Percentiles rank a stretch among this genome's conserved stretches.
phyloP scores from a whole-genome alignment of 139 green algal species.

The Picocystis salinarum region DNA sequence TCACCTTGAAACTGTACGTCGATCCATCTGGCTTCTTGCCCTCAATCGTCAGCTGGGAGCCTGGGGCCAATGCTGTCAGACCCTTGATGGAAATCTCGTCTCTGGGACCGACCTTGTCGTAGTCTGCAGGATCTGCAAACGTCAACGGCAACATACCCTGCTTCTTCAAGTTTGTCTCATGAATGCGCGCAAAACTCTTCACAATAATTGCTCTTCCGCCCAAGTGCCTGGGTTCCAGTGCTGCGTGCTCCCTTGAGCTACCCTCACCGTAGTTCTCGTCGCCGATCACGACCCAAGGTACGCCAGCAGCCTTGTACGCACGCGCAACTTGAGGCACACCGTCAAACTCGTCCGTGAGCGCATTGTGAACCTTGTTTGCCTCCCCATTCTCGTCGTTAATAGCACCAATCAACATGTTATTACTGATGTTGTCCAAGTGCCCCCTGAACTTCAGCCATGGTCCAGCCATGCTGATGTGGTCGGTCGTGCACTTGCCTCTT shows the following conservation, averaged over 20 bases:
- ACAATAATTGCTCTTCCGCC: conserved; percentile 72
- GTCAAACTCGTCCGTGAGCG: conserved; percentile 35
- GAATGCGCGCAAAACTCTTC: conserved; percentile 88
- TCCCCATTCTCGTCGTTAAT: conserved; percentile 75
- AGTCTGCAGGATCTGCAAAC: conserved; percentile 75
- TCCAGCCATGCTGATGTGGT: conserved; percentile 94
- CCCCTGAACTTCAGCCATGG: conserved; percentile 93
- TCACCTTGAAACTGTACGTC: conserved; percentile 62
- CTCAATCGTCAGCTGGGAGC: conserved; percentile 51
- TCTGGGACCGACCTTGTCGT: conserved; percentile 55
- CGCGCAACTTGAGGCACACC: conserved; percentile 40
- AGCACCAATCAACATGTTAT: conserved; percentile 93
- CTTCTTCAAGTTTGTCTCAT: conserved; percentile 97
- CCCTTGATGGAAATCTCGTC: conserved; percentile 63
- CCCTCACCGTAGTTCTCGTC: conserved; percentile 90
- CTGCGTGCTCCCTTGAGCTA: conserved; percentile 71
- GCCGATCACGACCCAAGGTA: conserved; percentile 68
- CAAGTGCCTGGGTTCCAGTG: conserved; percentile 83
- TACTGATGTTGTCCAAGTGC: conserved; percentile 94
- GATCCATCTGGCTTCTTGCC: conserved; percentile 56
- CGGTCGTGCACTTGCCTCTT: conserved; percentile 94
- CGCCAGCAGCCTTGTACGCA: conserved; percentile 62
- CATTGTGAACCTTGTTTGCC: conserved; percentile 52
- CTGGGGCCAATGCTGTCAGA: conserved; percentile 53
- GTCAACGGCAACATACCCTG: conserved; percentile 61